Conservation (phyloP, 192 early-diverging fungal genomes). For the Coemansia sp. region DNA sequence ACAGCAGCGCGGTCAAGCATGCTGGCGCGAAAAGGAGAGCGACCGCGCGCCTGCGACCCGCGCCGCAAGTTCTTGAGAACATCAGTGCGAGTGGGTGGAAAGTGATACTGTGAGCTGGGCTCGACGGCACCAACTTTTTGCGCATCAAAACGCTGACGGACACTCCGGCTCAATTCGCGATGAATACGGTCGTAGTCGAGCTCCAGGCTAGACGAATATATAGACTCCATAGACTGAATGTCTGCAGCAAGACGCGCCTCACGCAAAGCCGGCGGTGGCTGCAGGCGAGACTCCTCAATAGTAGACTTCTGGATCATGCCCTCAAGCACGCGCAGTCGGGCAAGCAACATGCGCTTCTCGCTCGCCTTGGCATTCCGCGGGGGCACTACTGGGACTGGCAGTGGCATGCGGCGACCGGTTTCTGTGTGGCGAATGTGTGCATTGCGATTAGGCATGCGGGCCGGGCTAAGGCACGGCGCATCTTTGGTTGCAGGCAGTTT, state of each 20-base stretch:
- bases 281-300: constrained; percentile 44
- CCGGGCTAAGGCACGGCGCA: constrained; percentile 36
- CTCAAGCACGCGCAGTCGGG: constrained; percentile 42
- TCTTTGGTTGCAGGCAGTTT: neutral
- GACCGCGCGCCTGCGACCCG: constrained; percentile 33
- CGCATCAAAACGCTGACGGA: constrained; percentile 7
- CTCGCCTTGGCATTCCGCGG: neutral
- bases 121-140: neutral
- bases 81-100: constrained; percentile 3
- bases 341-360: constrained; percentile 34
- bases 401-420: constrained; percentile 14
- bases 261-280: constrained; percentile 30
- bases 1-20: constrained; percentile 27
- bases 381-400: constrained; percentile 8
- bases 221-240: constrained; percentile 43
- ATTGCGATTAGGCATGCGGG: constrained; percentile 20
- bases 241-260: constrained; percentile 23
- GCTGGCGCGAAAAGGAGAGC: constrained; percentile 25
- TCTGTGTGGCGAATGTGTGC: constrained; percentile 13
- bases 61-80: constrained; percentile 28
- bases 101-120: neutral
- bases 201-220: constrained; percentile 41
- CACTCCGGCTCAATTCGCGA: constrained; percentile 23
- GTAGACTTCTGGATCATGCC: constrained; percentile 40
- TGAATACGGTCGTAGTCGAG: constrained; percentile 36